These are phyloP conservation scores for Tricholoma bakamatsutake DNA, from an alignment of 768 basidiomycete species.

Conservation along the genomic window DNA sequence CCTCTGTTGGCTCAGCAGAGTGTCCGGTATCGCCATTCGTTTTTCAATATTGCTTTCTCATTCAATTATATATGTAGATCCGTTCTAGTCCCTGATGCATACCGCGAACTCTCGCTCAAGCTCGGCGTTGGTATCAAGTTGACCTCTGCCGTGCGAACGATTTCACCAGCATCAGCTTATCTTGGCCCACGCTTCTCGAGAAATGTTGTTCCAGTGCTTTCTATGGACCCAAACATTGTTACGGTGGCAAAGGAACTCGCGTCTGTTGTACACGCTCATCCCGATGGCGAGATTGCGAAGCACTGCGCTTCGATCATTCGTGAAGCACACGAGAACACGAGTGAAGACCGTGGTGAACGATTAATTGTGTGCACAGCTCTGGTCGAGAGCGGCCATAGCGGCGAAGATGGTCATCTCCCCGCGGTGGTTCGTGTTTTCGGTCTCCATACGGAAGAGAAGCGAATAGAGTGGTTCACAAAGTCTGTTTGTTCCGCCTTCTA, in stretches of 20 bases:
- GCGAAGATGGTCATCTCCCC: slow-evolving; percentile 37
- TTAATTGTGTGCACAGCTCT: slow-evolving; percentile 53
- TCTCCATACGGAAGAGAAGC: slow-evolving; percentile 46
- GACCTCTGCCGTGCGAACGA: slow-evolving; percentile 52
- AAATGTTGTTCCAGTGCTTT: slow-evolving; percentile 43
- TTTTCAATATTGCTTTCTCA: neutral
- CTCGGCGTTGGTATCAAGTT: slow-evolving; percentile 51
- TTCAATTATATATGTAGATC: slow-evolving; percentile 29
- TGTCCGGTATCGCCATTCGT: slow-evolving; percentile 32
- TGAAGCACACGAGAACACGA: slow-evolving; percentile 43
- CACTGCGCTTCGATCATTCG: slow-evolving; percentile 50
- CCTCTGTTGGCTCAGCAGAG: slow-evolving; percentile 48
- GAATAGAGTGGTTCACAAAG: slow-evolving; percentile 45
- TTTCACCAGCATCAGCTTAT: slow-evolving; percentile 54
- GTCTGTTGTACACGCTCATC: slow-evolving; percentile 41
- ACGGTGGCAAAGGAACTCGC: slow-evolving; percentile 53
- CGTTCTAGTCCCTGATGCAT: slow-evolving; percentile 44
- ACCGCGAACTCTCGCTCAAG: slow-evolving; percentile 43
- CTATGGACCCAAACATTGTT: slow-evolving; percentile 41
- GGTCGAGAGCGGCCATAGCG: slow-evolving; percentile 48
- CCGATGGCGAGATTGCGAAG: slow-evolving; percentile 45
- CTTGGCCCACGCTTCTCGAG: slow-evolving; percentile 51
- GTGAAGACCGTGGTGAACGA: slow-evolving; percentile 42
- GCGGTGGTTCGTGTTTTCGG: slow-evolving; percentile 45
- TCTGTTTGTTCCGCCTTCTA: slow-evolving; percentile 16